phyloP scores from a whole-genome alignment of 2,329 filamentous ascomycete genomes.

The Teratosphaeria viscida region DNA sequence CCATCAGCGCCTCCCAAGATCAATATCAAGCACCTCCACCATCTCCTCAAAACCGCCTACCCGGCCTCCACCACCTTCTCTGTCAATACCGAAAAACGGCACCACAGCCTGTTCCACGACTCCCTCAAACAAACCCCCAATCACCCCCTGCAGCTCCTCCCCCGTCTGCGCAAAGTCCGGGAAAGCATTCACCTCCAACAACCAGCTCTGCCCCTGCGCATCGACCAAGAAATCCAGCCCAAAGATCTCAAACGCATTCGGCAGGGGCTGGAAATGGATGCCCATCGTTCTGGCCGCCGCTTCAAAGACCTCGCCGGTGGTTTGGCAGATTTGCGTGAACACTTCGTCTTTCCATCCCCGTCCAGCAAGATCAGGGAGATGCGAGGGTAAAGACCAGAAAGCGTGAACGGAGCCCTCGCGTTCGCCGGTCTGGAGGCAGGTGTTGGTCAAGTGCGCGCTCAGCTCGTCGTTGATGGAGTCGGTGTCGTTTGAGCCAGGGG shows the following conservation, averaged over 20 bases:
- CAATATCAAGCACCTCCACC: conserved; percentile 35
- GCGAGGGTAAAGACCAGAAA: conserved; percentile 59
- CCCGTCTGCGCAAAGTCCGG: conserved; percentile 94
- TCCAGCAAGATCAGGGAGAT: conserved; percentile 4
- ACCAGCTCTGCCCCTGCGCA: conserved; percentile 50
- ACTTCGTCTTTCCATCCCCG: conserved; percentile 47
- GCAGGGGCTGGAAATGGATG: conserved; percentile 82
- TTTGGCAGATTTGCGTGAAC: conserved; percentile 60
- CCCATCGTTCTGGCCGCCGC: conserved; percentile 75
- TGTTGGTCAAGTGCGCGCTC: conserved; percentile 81
- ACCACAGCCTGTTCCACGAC: conserved; percentile 58
- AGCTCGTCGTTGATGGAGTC: conserved; percentile 41
- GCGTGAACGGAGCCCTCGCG: conserved; percentile 53
- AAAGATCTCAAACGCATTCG: conserved; percentile 84
- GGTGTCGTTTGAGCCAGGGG: conserved; percentile 38
- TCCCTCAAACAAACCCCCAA: conserved; percentile 66
- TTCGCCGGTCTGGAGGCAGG: conserved; percentile 53
- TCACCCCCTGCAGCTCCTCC: conserved; percentile 56
- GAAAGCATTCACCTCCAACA: conserved; percentile 91
- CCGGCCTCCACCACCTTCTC: neutral
- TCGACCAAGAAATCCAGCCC: conserved; percentile 86
- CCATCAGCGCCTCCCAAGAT: conserved; percentile 33
- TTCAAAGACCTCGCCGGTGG: conserved; percentile 72
- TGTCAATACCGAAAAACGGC: conserved; percentile 50
- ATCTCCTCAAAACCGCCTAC: conserved; percentile 17